Evolutionary conservation across 2,329 filamentous ascomycete genomes (phyloP).

Genomic region (Hortaea sp.): DNA sequence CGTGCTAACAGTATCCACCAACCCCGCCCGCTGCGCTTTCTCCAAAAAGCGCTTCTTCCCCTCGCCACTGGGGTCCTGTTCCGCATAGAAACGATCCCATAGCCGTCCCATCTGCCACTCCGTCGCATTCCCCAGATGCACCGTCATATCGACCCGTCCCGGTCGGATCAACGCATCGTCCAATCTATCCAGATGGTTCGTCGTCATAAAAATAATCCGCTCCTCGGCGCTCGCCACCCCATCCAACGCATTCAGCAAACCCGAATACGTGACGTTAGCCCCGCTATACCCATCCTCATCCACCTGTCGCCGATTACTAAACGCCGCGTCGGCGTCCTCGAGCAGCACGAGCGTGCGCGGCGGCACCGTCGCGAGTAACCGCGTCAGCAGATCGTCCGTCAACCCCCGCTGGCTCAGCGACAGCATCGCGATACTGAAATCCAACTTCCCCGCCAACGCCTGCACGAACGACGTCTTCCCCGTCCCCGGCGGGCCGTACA

Average conservation of each 20-base stretch:
- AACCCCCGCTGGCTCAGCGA: conserved; percentile 84
- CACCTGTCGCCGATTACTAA: conserved; percentile 66
- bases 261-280: conserved; percentile 87
- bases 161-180: conserved; percentile 84
- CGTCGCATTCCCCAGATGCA: conserved; percentile 80
- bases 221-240: conserved; percentile 93
- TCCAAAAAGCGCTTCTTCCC: conserved; percentile 60
- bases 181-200: conserved; percentile 83
- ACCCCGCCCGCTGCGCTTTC: conserved; percentile 57
- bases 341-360: conserved; percentile 71
- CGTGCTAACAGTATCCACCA: conserved; percentile 68
- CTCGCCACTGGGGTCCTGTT: conserved; percentile 56
- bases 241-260: conserved; percentile 61
- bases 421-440: conserved; percentile 86
- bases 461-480: conserved; percentile 97
- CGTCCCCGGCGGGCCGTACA: conserved; percentile 81
- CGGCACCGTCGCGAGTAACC: conserved; percentile 75
- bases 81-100: conserved; percentile 92
- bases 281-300: conserved; percentile 78
- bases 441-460: conserved; percentile 80
- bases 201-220: conserved; percentile 85
- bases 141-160: conserved; percentile 86
- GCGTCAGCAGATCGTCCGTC: conserved; percentile 80
- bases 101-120: conserved; percentile 74
- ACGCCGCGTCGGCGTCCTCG: conserved; percentile 87